phyloP scores from a whole-genome alignment of 1,284 basidiomycete species.

The Laetiporus sulphureus region DNA sequence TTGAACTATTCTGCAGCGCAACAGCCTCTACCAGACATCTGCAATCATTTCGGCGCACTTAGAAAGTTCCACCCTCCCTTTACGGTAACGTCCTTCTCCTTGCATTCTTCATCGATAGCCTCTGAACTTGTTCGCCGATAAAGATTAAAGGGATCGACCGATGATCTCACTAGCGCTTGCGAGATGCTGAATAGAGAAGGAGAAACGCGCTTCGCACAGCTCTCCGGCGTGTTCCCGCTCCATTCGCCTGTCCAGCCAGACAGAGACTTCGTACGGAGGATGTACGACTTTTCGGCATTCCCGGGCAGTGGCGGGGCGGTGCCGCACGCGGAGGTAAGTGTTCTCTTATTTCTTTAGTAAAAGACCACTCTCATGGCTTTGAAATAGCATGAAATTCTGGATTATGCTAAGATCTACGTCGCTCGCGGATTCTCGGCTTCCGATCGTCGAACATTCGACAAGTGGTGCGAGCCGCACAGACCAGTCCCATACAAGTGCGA shows the following conservation, averaged over 20 bases:
- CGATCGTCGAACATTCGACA: conserved; percentile 31
- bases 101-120: background rate
- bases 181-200: conserved; percentile 49
- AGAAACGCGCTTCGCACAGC: conserved; percentile 47
- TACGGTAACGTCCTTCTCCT: conserved; percentile 39
- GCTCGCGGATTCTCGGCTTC: conserved; percentile 45
- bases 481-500: conserved; percentile 15
- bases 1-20: conserved; percentile 25
- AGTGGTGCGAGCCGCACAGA: conserved; percentile 21
- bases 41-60: conserved; percentile 63
- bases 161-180: conserved; percentile 42
- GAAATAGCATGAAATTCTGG: no score
- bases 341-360: no score
- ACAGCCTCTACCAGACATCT: conserved; percentile 47
- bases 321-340: no score
- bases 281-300: conserved; percentile 46
- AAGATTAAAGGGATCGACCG: conserved; percentile 32
- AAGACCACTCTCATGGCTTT: no score
- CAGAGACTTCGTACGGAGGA: conserved; percentile 23
- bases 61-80: conserved; percentile 57
- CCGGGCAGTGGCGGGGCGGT: no score
- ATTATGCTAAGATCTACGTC: conserved; percentile 39
- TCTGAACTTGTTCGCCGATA: conserved; percentile 3
- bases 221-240: conserved; percentile 49
- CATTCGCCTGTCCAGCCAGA: conserved; percentile 16